phyloP scores from a whole-genome alignment of 208 protist genomes.

The Vickermania ingenoplastis region DNA sequence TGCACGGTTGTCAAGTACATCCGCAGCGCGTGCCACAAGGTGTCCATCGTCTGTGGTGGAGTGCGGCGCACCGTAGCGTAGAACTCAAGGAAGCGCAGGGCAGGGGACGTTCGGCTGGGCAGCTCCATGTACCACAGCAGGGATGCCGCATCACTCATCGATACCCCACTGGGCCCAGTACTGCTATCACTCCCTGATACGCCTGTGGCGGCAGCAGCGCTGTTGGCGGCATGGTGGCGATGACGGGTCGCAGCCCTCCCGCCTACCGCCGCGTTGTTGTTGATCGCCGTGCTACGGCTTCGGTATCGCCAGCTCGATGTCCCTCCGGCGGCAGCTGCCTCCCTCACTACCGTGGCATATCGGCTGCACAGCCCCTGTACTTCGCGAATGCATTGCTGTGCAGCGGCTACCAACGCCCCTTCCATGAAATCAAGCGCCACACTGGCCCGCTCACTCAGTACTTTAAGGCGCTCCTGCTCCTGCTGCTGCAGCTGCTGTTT shows the following conservation, averaged over 20 bases:
- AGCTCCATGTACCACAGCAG: conserved; percentile 12
- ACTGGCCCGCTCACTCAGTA: not conserved
- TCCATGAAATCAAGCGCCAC: not conserved
- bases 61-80: conserved; percentile 39
- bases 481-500: no score
- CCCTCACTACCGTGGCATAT: not conserved
- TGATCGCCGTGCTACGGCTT: not conserved
- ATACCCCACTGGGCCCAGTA: not conserved
- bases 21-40: conserved; percentile 71
- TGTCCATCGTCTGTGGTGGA: conserved; percentile 49
- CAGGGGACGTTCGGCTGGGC: conserved; percentile 8
- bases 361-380: not conserved
- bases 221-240: no score
- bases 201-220: no score
- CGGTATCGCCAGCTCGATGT: not conserved
- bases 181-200: no score
- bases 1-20: conserved; percentile 47
- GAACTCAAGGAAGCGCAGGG: conserved; percentile 36
- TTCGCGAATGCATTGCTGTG: not conserved
- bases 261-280: not conserved
- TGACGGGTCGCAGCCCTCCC: no score
- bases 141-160: conserved; percentile 8
- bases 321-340: not conserved
- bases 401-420: not conserved
- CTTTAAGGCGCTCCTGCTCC: no score